phyloP scores from a whole-genome alignment of 768 basidiomycete genomes.

The Psilocybe azurescens region DNA sequence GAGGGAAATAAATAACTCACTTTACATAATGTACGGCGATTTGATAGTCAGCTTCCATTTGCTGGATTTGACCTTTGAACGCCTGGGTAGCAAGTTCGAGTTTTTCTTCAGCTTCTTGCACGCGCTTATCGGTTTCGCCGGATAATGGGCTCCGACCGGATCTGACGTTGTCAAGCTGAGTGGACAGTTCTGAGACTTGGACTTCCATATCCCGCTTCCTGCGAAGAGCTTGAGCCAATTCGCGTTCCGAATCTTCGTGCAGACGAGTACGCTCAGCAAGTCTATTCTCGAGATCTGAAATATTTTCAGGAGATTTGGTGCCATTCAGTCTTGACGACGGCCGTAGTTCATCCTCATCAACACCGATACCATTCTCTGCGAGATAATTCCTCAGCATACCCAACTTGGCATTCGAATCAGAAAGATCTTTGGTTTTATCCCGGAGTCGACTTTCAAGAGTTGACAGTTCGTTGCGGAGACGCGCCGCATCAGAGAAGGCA shows the following conservation, averaged over 20 bases:
- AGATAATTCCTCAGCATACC: conserved; percentile 85
- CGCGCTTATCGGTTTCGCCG: conserved; percentile 41
- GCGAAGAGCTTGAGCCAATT: conserved; percentile 67
- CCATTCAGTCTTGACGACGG: conserved; percentile 46
- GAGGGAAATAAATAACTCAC: conserved; percentile 49
- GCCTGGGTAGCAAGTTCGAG: conserved; percentile 79
- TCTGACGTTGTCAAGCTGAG: conserved; percentile 70
- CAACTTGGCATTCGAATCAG: conserved; percentile 75
- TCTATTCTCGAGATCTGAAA: conserved; percentile 79
- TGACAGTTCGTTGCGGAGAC: conserved; percentile 70
- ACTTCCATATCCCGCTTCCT: conserved; percentile 78
- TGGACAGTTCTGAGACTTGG: conserved; percentile 65
- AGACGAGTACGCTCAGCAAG: conserved; percentile 74
- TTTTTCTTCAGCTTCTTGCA: conserved; percentile 75
- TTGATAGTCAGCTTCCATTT: conserved; percentile 95
- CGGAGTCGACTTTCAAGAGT: conserved; percentile 68
- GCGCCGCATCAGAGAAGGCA: conserved; percentile 70
- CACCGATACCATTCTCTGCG: conserved; percentile 83
- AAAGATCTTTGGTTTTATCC: conserved; percentile 66
- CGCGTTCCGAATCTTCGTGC: conserved; percentile 78
- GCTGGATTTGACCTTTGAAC: conserved; percentile 81
- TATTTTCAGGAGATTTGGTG: conserved; percentile 43
- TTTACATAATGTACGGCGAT: conserved; percentile 98
- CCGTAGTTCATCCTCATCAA: conserved; percentile 72
- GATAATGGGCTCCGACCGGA: conserved; percentile 59